These are phyloP conservation scores for Globisporangium cylindrosporum DNA, from an alignment of 352 stramenopile genomes.

Conservation along the genomic window DNA sequence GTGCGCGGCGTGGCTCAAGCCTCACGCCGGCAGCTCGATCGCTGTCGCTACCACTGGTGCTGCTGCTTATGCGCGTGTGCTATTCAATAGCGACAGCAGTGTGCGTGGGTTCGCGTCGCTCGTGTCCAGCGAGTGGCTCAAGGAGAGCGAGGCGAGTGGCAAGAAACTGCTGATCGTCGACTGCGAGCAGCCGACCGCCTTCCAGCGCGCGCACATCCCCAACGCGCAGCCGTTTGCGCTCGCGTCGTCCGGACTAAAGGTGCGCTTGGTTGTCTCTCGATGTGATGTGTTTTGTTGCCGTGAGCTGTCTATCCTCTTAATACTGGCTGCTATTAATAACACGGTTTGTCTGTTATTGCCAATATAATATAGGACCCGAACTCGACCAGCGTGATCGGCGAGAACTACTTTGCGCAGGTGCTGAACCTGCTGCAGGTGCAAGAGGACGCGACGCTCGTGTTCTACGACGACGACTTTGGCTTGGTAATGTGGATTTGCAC, in stretches of 20 bases:
- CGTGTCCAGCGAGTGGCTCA: constrained; percentile 42
- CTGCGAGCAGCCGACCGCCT: constrained; percentile 55
- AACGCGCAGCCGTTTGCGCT: constrained; percentile 38
- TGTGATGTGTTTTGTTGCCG: too few relatives aligned
- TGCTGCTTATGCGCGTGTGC: too few relatives aligned
- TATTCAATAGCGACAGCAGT: constrained; percentile 32
- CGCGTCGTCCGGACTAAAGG: constrained; percentile 52
- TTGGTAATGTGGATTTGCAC: constrained; percentile 29
- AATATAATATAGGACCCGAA: constrained; percentile 22
- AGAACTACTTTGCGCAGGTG: constrained; percentile 39
- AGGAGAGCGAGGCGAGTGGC: constrained; percentile 15
- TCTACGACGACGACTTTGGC: constrained; percentile 77
- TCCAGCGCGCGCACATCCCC: constrained; percentile 52
- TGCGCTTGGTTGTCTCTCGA: constrained; percentile 2
- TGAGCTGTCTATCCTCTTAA: background rate
- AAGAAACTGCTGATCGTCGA: constrained; percentile 44
- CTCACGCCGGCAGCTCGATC: background rate
- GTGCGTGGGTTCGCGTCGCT: constrained; percentile 30
- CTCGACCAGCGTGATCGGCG: constrained; percentile 41
- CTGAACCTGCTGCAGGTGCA: constrained; percentile 44
- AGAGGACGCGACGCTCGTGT: constrained; percentile 56
- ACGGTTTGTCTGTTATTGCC: background rate
- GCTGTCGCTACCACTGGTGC: background rate
- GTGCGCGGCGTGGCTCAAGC: background rate
- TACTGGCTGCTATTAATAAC: background rate